Base-by-base conservation (phyloP, 2,329 filamentous ascomycete genomes). In the Diplodia sapinea region DNA sequence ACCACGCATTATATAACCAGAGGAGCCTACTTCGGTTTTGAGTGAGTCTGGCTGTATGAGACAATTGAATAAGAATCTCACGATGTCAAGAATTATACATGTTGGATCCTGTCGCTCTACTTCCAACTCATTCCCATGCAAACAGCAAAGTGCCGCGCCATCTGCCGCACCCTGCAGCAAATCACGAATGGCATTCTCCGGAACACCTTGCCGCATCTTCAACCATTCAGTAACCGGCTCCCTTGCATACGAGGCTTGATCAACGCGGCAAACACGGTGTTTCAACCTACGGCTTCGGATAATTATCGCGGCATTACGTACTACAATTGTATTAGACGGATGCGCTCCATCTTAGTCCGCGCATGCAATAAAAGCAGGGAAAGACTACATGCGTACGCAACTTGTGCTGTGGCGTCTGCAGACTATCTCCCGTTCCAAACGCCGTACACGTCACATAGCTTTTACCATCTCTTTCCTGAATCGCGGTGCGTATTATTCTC, bases 131-230 rank as follows among this genome's bases (percentile, higher is more conserved):
- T 4, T 9, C 52, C 13, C 17, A 55, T 55, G 52, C 29, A 38
- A 38, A 11, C 36, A 4, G 36, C 11, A 5, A 55, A 55, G 17
- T 55, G 52, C 29, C 26, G 29, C 17, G 17, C 17, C 26, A 55
- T 36, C 52, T 55, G 52, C 52, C 52, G 52, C 17, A 55, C 50
- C 13, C 23, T 52, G 50, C 29, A 31, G 52, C 5, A 36, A 20
- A 55, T 1, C 52, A 55, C 29, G 29, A 55, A 36, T 36, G 8
- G 31, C 29, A 11, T 33, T 36, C 15, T 11, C 31, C 29, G 52
- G 29, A 33, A 4, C 52, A 55, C 17, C 15, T 55, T 17, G 52
- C 15, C 52, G 29, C 29, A 17, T 55, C 17, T 55, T 33, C 31
- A 55, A 55, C 13, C 36, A 33, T 33, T 31, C 15, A 9, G 7